phyloP scores from a whole-genome alignment of 129 eudicot genomes.

The Flaveria linearis region DNA sequence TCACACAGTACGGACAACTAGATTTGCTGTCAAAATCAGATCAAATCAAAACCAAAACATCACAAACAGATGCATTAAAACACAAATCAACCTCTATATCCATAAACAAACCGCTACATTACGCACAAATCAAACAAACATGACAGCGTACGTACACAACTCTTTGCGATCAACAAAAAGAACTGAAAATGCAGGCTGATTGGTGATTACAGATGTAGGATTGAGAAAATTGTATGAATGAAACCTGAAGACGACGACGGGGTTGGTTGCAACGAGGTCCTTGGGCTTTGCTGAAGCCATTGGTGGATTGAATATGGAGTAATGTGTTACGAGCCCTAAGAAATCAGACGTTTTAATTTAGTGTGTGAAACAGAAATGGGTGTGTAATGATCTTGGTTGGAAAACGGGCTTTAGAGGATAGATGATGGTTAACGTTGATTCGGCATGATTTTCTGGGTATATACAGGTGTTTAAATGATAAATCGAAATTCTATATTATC shows the following conservation, averaged over 20 bases:
- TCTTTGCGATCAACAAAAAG: neutral
- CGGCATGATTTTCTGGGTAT: too few relatives aligned
- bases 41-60: constrained; percentile 17
- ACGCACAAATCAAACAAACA: constrained; percentile 1
- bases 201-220: neutral
- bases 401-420: too few relatives aligned
- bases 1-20: constrained; percentile 69
- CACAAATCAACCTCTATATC: neutral
- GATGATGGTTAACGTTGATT: too few relatives aligned
- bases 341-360: too few relatives aligned
- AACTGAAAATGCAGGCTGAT: neutral
- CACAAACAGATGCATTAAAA: constrained; percentile 24
- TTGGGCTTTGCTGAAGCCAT: constrained; percentile 73
- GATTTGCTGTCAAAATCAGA: constrained; percentile 57
- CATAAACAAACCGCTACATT: neutral
- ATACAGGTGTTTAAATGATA: too few relatives aligned
- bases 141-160: neutral
- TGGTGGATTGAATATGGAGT: neutral
- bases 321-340: neutral
- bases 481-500: too few relatives aligned
- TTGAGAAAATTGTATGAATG: neutral
- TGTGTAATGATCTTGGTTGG: too few relatives aligned
- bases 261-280: constrained; percentile 61
- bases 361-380: too few relatives aligned
- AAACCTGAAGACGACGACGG: constrained; percentile 86